Evolutionary conservation across 1,284 basidiomycete species (phyloP), one percentile per base, ranked within the genome.

Genomic region (Cutaneotrichosporon cavernicola): DNA sequence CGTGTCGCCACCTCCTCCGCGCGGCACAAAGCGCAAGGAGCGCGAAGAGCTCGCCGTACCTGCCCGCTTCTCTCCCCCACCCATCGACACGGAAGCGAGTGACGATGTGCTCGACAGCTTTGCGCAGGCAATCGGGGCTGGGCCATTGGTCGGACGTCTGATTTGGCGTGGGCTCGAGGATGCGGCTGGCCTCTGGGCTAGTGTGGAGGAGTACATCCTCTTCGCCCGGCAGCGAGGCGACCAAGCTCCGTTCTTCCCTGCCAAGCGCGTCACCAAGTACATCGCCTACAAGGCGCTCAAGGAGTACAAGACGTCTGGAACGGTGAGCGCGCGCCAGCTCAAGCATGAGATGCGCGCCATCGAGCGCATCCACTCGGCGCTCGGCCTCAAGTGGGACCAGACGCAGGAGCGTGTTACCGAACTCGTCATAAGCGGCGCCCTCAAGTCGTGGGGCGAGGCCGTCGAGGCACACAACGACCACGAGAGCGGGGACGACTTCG

Each of bases 151-250:
- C 38, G 36, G 38, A 13, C 36, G 22, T 4, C 55, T 56, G 21
- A 18, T 56, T 18, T 56, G 55, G 55, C 55, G 36, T 22, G 55
- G 55, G 14, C 55, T 56, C 13, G 21, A 22, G n/a, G 55, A 36
- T 26, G 55, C 55, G 5, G 38, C 13, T 26, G 34, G 11, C 38
- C 55, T 43, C 22, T 56, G 55, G 55, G 5, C 21, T 21, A 22
- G 14, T 16, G 55, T 56, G 14, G 55, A 56, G 38, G 55, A 56
- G 38, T 56, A 56, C 55, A 30, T 56, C 22, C 38, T 56, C 22
- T 56, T 53, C 51, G 51, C 51, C 4, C 51, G 55, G 32, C 55
- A 43, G 38, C 36, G 55, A 13, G 36, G 55, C 26, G 36, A 56
- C 55, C 14, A 31, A 8, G 51, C 51, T 7, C 51, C 51, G 14